Evolutionary conservation across 257 asterid species (phyloP).

Genomic region (Paulownia fortunei): DNA sequence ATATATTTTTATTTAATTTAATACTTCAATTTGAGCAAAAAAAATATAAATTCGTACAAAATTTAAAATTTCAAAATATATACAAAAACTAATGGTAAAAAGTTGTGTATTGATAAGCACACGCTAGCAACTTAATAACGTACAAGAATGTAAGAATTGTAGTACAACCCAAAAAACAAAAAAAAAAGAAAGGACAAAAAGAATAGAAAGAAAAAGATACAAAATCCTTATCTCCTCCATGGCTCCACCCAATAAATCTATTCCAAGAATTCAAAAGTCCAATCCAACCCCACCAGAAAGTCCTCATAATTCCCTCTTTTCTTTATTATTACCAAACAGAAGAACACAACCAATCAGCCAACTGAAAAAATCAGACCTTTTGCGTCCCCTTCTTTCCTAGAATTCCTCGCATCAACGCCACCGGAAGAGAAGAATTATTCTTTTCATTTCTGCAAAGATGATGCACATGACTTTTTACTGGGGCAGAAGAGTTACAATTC

Average conservation of each 20-base stretch:
- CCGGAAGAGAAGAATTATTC: background rate
- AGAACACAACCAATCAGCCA: background rate
- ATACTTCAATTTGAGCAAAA: too few relatives aligned
- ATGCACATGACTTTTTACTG: conserved; percentile 99
- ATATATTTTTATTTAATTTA: too few relatives aligned
- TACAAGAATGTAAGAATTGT: background rate
- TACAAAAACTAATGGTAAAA: too few relatives aligned
- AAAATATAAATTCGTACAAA: too few relatives aligned
- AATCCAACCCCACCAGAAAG: background rate
- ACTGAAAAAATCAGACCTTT: background rate
- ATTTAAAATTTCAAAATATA: too few relatives aligned
- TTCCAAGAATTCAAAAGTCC: conserved; percentile 23
- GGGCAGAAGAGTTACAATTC: conserved; percentile 76
- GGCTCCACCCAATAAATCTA: conserved; percentile 9
- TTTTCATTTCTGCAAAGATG: conserved; percentile 50
- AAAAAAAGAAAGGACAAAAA: background rate
- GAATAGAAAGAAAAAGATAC: background rate
- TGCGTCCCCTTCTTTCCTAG: too few relatives aligned
- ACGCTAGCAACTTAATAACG: background rate
- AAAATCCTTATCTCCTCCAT: conserved; percentile 9
- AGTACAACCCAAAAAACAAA: background rate
- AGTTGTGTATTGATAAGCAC: background rate
- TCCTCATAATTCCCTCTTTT: background rate
- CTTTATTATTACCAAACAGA: background rate
- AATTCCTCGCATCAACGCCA: background rate